Evolutionary conservation across 1,284 basidiomycete species (phyloP).

Genomic region (Mycena sp.): DNA sequence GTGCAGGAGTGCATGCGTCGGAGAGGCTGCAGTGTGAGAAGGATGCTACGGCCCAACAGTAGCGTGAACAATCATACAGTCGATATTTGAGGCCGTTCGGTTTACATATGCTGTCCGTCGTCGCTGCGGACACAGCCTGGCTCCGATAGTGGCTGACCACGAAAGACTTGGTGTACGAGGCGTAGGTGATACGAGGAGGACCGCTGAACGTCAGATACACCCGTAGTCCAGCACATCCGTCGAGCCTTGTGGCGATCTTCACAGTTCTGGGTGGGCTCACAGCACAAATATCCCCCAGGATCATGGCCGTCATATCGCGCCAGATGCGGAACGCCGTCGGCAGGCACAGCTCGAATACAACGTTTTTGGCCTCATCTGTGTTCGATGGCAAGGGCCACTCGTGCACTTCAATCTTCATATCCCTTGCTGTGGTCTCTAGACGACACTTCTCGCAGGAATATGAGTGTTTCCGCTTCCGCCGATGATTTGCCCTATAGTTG

Average conservation of each 20-base stretch:
- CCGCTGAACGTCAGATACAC: not conserved
- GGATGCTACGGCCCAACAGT: conserved; percentile 33
- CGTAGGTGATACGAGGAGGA: conserved; percentile 44
- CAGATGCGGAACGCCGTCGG: conserved; percentile 56
- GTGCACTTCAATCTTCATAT: conserved; percentile 51
- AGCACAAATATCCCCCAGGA: conserved; percentile 9
- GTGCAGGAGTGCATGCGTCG: conserved; percentile 44
- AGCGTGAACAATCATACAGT: conserved; percentile 39
- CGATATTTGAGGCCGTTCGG: conserved; percentile 36
- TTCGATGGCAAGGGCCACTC: conserved; percentile 62
- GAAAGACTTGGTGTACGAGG: conserved; percentile 55
- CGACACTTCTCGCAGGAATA: conserved; percentile 48
- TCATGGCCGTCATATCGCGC: conserved; percentile 55
- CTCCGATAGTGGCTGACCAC: conserved; percentile 49
- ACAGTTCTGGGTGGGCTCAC: not conserved
- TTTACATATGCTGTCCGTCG: conserved; percentile 30
- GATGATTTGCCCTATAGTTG: not conserved
- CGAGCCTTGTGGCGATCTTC: not conserved
- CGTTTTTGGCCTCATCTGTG: conserved; percentile 40
- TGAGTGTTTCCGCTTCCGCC: not conserved
- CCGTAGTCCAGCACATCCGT: not conserved
- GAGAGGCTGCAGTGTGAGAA: conserved; percentile 36
- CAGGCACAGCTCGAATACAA: conserved; percentile 58
- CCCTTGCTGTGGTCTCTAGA: conserved; percentile 36
- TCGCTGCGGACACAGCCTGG: conserved; percentile 41